A percentile compares a stretch with the other conserved stretches of the same genome.
Evolutionary conservation across 345 rosid genomes (phyloP).

Genomic region (Pugionium dolabratum): DNA sequence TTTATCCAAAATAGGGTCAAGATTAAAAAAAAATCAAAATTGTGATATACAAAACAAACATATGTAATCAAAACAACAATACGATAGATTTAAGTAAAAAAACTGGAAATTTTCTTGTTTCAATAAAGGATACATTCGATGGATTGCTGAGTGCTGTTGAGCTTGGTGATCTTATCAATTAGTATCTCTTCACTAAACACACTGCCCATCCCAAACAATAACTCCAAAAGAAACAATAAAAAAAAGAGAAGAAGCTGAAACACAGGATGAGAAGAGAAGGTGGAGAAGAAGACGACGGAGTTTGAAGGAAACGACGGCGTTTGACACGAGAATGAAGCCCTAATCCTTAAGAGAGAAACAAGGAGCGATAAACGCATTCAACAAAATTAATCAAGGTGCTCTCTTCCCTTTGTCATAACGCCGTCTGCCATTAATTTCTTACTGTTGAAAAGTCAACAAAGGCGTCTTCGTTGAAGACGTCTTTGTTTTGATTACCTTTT

Average conservation of each 20-base stretch:
- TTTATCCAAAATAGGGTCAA: neutral
- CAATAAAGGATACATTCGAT: constrained; percentile 82
- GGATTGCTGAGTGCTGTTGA: constrained; percentile 93
- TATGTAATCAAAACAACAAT: neutral
- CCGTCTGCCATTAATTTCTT: constrained; percentile 14
- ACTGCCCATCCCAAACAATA: constrained; percentile 72
- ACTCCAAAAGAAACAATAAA: neutral
- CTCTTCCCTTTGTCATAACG: constrained; percentile 8
- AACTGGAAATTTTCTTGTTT: neutral
- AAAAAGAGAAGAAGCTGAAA: constrained; percentile 7
- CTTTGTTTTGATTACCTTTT: no score
- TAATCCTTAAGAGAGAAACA: constrained; percentile 7
- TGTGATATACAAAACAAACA: neutral
- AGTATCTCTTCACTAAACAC: constrained; percentile 90
- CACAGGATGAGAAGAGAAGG: neutral
- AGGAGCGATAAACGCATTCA: no score
- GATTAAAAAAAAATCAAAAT: neutral
- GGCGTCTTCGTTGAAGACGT: no score
- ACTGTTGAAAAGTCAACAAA: no score
- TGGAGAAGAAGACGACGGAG: neutral
- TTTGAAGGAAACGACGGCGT: neutral
- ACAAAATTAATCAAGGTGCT: neutral
- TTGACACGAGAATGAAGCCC: constrained; percentile 9
- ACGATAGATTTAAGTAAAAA: constrained; percentile 21
- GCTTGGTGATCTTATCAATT: constrained; percentile 97